Evolutionary conservation across 148 eudicot genomes (phyloP), one percentile per base, ranked within the genome.

Genomic region (Agrostemma githago): DNA sequence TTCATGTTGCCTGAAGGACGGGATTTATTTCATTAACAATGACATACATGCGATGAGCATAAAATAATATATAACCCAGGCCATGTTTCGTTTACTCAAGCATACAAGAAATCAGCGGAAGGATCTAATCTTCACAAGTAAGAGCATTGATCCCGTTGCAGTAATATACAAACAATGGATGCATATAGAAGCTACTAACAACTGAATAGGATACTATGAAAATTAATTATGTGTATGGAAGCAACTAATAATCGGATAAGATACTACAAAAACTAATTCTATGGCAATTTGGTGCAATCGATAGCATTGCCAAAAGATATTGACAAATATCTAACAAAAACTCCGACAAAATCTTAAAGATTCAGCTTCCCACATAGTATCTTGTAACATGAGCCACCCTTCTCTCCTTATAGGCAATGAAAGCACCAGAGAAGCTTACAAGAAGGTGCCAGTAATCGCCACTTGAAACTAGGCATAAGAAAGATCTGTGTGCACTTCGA

Each of bases 1-100:
- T 74, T 66, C 70, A 69, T 68, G 51, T 58, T 43, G 82, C 84
- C 77, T 76, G 78, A 77, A 73, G 79, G 80, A 77, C 71, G 72
- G 68, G 62, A 73, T 65, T 72, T 73, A 69, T 68, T 41, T 81
- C 80, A 73, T 81, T 70, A 81, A 60, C 65, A 68, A 58, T 76
- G 70, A 63, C 69, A 76, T 44, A 72, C 46, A 72, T 43, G 14
- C 78, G 41, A 44, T 66, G 4, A 76, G 15, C 63, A 66, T 63
- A 63, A 63, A 38, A 38, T 4, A 56, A 14, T 11, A 74, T 39
- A 56, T n/a, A 16, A 74, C 42, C 77, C 48, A 62, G 40, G 41
- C 77, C 48, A 62, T 53, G 41, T 51, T 39, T 41, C 16, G 44
- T 66, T 53, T 7, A 46, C 44, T 8, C 10, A 46, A 72, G 37